These are phyloP conservation scores for Gastrolobium bilobum DNA, from an alignment of 306 rosid species.

Conservation along the genomic window DNA sequence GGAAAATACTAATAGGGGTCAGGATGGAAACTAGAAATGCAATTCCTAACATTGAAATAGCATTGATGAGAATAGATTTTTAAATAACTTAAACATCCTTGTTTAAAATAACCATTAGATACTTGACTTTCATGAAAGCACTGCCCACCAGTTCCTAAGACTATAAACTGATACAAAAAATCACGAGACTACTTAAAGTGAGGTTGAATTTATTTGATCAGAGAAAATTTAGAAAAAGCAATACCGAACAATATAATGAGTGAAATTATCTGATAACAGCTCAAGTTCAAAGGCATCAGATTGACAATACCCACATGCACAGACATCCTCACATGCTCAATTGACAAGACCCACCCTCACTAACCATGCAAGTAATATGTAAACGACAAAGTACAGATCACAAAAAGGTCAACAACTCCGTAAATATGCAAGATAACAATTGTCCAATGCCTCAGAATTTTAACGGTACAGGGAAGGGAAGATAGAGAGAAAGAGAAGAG, in stretches of 20 bases:
- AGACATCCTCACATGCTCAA: conserved; percentile 34
- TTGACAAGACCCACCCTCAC: conserved; percentile 1
- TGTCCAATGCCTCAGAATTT: neutral
- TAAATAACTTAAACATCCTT: neutral
- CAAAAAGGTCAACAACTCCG: neutral
- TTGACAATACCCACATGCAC: conserved; percentile 7
- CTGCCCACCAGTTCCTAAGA: neutral
- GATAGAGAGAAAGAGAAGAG: too few relatives aligned
- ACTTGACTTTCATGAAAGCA: neutral
- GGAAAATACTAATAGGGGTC: neutral
- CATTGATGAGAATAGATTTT: neutral
- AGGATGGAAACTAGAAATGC: neutral
- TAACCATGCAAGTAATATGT: neutral
- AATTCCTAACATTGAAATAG: neutral
- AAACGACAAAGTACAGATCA: neutral
- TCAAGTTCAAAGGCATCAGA: neutral
- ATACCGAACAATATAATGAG: neutral
- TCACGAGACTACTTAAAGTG: neutral
- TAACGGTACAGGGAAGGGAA: too few relatives aligned
- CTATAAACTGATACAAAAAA: neutral
- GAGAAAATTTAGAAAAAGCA: neutral
- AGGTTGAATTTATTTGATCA: neutral
- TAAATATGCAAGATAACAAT: conserved; percentile 6
- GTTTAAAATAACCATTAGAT: neutral
- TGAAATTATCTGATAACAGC: neutral